Percentiles rank a stretch among this genome's conserved stretches.
phyloP scores from a whole-genome alignment of 2,329 filamentous ascomycete species.

The Verticillium tricorpus region DNA sequence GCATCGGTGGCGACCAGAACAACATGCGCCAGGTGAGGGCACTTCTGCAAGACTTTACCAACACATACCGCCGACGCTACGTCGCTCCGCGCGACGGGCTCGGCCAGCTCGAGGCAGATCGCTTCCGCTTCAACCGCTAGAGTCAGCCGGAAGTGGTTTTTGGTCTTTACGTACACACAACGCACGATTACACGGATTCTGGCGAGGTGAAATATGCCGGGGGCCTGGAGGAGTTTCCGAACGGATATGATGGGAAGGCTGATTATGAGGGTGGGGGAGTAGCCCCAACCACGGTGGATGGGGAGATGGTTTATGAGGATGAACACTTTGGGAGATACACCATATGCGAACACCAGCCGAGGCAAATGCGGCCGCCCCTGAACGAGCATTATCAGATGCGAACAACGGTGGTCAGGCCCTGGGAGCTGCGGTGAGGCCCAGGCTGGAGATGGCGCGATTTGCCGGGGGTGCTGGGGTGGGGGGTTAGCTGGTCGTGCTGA shows the following conservation, averaged over 20 bases:
- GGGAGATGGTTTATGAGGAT: neutral
- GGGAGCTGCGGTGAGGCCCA: neutral
- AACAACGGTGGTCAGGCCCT: neutral
- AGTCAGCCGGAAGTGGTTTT: neutral
- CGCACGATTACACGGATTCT: neutral
- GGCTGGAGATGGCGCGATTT: neutral
- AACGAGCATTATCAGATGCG: neutral
- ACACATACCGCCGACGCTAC: constrained; percentile 86
- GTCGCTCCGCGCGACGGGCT: constrained; percentile 92
- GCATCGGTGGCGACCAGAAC: constrained; percentile 59
- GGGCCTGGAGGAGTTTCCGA: neutral
- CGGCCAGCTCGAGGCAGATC: constrained; percentile 77
- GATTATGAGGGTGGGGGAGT: neutral
- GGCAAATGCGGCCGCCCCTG: neutral
- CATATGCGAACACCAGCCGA: neutral
- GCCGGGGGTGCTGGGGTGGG: neutral
- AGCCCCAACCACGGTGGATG: neutral
- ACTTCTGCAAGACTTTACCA: constrained; percentile 93
- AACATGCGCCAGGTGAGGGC: constrained; percentile 72
- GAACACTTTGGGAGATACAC: neutral
- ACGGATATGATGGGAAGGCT: neutral
- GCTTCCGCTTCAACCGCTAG: constrained; percentile 65
- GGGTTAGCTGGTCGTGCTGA: neutral
- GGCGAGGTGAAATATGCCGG: neutral
- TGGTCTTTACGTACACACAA: neutral